Conservation (phyloP, 495 filamentous ascomycete genomes). For the Penicillium atrosanguineum region DNA sequence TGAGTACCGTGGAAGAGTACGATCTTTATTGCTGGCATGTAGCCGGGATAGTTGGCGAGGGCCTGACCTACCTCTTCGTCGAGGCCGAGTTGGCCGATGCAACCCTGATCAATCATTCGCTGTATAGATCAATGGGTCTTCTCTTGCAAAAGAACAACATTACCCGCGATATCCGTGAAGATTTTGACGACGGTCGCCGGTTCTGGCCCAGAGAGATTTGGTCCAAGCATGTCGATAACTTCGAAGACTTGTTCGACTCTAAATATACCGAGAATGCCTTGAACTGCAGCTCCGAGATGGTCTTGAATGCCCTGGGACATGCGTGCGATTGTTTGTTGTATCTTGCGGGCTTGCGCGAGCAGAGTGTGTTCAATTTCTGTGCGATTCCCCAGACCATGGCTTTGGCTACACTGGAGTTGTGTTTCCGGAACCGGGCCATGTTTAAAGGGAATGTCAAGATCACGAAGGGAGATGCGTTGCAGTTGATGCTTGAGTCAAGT, state of each 20-base stretch:
- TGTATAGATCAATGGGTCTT: neutral
- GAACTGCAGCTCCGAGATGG: neutral
- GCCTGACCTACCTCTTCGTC: neutral
- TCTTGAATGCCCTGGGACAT: neutral
- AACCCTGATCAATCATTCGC: neutral
- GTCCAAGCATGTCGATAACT: constrained; percentile 78
- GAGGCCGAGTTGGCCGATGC: neutral
- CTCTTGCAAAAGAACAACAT: constrained; percentile 66
- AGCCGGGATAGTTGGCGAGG: neutral
- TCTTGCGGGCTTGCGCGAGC: constrained; percentile 48
- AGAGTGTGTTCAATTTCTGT: constrained; percentile 90
- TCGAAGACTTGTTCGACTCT: constrained; percentile 73
- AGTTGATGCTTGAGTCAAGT: neutral
- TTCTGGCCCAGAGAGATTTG: constrained; percentile 88
- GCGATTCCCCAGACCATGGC: constrained; percentile 55
- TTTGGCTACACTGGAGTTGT: neutral
- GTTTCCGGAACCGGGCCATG: neutral
- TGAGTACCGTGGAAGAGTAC: constrained; percentile 44
- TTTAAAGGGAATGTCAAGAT: neutral
- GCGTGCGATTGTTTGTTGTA: constrained; percentile 66
- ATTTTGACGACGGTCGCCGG: constrained; percentile 68
- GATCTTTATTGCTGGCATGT: neutral
- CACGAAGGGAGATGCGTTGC: neutral
- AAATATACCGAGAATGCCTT: constrained; percentile 21
- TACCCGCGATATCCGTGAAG: constrained; percentile 81